These are phyloP conservation scores for Colletotrichum sp. DNA, from an alignment of 2,329 filamentous ascomycete species.

Conservation along the genomic window DNA sequence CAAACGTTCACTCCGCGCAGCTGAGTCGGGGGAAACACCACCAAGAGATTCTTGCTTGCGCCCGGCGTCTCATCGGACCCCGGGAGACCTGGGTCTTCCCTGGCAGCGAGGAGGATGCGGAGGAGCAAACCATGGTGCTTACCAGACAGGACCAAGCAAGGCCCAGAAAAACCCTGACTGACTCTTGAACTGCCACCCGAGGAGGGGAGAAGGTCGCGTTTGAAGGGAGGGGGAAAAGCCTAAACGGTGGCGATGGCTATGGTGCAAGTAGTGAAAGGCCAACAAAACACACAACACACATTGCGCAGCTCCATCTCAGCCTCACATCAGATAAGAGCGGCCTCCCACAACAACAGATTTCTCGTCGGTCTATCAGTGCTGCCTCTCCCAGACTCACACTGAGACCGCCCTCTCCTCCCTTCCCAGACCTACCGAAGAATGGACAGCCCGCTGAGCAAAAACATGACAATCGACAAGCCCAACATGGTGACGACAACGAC, in stretches of 20 bases:
- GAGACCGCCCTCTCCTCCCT: background rate
- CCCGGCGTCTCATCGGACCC: slow-evolving; percentile 18
- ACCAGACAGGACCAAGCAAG: background rate
- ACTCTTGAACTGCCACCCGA: background rate
- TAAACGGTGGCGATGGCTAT: slow-evolving; percentile 10
- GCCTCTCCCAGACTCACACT: background rate
- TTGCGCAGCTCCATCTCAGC: background rate
- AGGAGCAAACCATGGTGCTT: background rate
- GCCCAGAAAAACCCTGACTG: background rate
- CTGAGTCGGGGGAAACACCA: slow-evolving; percentile 17
- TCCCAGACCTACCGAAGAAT: background rate
- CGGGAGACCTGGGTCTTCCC: slow-evolving; percentile 8
- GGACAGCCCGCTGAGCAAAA: slow-evolving; percentile 6
- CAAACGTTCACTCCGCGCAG: background rate
- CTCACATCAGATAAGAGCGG: background rate
- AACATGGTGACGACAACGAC: background rate
- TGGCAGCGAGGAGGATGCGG: background rate
- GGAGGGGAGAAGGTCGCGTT: slow-evolving; percentile 5
- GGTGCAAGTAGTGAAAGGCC: background rate
- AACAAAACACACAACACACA: background rate
- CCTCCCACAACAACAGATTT: background rate
- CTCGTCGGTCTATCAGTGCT: background rate
- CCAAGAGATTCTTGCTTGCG: background rate
- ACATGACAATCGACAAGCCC: slow-evolving; percentile 9
- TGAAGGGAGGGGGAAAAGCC: slow-evolving; percentile 13